These are phyloP conservation scores for Leccinum subtestaceum DNA, from an alignment of 768 basidiomycete species.

Conservation along the genomic window DNA sequence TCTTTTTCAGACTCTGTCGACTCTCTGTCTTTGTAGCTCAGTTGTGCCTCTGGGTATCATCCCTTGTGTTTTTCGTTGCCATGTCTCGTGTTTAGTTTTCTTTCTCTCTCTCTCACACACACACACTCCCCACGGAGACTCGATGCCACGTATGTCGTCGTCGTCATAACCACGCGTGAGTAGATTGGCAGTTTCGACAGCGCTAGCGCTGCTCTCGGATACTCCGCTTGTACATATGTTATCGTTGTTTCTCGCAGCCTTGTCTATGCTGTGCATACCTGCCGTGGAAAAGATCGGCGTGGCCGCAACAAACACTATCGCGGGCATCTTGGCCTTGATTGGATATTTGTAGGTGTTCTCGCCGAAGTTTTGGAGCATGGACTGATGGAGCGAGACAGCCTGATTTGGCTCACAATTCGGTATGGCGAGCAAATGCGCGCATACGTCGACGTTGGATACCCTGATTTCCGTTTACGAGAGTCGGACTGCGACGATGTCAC, in stretches of 20 bases:
- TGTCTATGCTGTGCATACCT: constrained; percentile 28
- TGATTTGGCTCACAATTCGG: constrained; percentile 51
- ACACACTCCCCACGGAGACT: not conserved
- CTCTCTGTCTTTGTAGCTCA: too few relatives aligned
- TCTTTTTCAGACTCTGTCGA: not conserved
- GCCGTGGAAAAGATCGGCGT: constrained; percentile 54
- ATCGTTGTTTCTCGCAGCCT: constrained; percentile 18
- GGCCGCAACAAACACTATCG: constrained; percentile 43
- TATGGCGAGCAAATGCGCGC: constrained; percentile 58
- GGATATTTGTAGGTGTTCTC: constrained; percentile 50
- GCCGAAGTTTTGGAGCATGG: not conserved
- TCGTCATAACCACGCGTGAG: not conserved
- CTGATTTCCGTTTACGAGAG: constrained; percentile 22
- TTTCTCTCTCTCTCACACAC: not conserved
- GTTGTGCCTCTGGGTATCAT: not conserved
- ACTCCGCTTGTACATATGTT: not conserved
- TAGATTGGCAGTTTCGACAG: too few relatives aligned
- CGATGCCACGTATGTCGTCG: not conserved
- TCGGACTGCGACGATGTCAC: not conserved
- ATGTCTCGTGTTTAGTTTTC: not conserved
- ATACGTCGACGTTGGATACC: constrained; percentile 56
- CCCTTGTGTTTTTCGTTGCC: not conserved
- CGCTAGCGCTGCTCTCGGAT: not conserved
- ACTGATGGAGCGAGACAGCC: constrained; percentile 31
- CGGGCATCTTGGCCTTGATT: constrained; percentile 45